Conservation (phyloP, 129 eudicot species). For the Ambrosia trifida region DNA sequence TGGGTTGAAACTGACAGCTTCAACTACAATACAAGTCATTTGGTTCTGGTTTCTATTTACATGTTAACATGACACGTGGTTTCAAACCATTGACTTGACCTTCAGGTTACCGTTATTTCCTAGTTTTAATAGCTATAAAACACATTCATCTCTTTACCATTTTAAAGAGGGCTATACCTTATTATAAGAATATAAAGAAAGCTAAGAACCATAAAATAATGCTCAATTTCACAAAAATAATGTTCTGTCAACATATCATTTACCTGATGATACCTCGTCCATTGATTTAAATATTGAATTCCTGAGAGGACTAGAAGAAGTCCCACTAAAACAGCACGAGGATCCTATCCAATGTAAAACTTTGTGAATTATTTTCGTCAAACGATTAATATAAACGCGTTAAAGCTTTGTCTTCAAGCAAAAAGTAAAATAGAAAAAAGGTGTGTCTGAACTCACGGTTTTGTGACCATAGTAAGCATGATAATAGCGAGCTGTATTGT, state of each 20-base stretch:
- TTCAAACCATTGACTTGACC: neutral
- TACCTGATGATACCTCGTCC: slow-evolving; percentile 98
- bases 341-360: slow-evolving; percentile 56
- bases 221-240: neutral
- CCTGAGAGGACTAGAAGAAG: slow-evolving; percentile 85
- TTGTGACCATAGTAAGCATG: slow-evolving; percentile 92
- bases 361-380: neutral
- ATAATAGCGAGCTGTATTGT: slow-evolving; percentile 90
- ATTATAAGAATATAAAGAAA: neutral
- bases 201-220: neutral
- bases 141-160: neutral
- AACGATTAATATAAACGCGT: neutral
- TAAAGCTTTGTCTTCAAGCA: neutral
- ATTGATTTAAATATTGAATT: slow-evolving; percentile 88
- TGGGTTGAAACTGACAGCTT: neutral
- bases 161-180: neutral
- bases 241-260: slow-evolving; percentile 22
- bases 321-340: slow-evolving; percentile 94
- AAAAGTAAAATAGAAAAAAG: too few relatives aligned
- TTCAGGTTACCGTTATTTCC: neutral
- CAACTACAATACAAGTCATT: neutral
- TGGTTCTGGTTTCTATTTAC: neutral
- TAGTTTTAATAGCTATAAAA: slow-evolving; percentile 14
- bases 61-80: slow-evolving; percentile 7
- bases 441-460: slow-evolving; percentile 53